Evolutionary conservation across 306 rosid species (phyloP).

Genomic region (Vigna mungo): DNA sequence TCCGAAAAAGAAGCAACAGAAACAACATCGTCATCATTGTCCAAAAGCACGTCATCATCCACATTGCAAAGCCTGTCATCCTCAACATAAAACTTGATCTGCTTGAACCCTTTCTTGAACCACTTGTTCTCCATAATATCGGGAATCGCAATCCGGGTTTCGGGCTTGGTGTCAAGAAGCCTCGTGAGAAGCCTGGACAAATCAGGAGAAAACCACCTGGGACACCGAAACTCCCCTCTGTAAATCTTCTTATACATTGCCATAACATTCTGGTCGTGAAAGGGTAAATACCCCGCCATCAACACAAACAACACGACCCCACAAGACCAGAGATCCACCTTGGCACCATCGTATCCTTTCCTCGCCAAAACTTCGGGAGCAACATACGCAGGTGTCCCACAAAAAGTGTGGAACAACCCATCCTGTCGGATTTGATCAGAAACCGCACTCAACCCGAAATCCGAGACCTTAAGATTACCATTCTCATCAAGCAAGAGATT

Average conservation of each 20-base stretch:
- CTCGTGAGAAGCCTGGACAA: slow-evolving; percentile 57
- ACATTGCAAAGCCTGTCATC: slow-evolving; percentile 81
- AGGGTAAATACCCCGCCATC: slow-evolving; percentile 94
- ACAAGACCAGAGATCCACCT: slow-evolving; percentile 95
- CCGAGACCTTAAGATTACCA: slow-evolving; percentile 84
- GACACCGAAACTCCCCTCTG: slow-evolving; percentile 83
- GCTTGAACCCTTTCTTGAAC: slow-evolving; percentile 92
- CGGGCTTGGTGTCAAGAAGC: slow-evolving; percentile 76
- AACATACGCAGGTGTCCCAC: slow-evolving; percentile 96
- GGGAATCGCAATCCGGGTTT: slow-evolving; percentile 71
- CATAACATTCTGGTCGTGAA: slow-evolving; percentile 91
- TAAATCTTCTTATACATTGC: slow-evolving; percentile 92
- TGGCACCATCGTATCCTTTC: slow-evolving; percentile 85
- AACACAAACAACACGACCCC: slow-evolving; percentile 85
- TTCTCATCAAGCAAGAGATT: slow-evolving; percentile 78
- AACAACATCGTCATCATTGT: slow-evolving; percentile 42
- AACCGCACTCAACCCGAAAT: slow-evolving; percentile 86
- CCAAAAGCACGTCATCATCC: slow-evolving; percentile 45
- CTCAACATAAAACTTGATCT: slow-evolving; percentile 82
- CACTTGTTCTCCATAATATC: slow-evolving; percentile 89
- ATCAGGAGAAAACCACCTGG: slow-evolving; percentile 85
- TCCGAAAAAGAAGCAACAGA: slow-evolving; percentile 58
- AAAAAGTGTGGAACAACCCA: slow-evolving; percentile 89
- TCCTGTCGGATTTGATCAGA: slow-evolving; percentile 92
- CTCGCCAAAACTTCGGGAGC: slow-evolving; percentile 90